A percentile compares a stretch with the other conserved stretches of the same genome.
Evolutionary conservation across 257 asterid species (phyloP).

Genomic region (Schizonepeta tenuifolia): DNA sequence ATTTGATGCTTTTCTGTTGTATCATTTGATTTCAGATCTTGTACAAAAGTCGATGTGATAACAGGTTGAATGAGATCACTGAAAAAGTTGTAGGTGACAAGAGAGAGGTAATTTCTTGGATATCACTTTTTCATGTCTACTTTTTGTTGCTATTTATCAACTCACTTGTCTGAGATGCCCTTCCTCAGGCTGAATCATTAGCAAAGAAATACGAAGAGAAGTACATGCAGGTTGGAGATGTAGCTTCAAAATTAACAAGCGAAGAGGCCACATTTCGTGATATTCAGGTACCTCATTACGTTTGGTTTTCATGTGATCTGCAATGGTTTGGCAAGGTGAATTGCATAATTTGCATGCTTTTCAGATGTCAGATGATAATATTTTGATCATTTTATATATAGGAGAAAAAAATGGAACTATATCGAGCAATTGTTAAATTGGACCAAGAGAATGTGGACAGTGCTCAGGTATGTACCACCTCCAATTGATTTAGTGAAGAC

Average conservation of each 20-base stretch:
- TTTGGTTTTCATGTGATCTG: slow-evolving; percentile 16
- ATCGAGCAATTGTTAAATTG: slow-evolving; percentile 77
- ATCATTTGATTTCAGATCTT: slow-evolving; percentile 64
- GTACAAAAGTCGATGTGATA: slow-evolving; percentile 95
- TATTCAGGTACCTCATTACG: slow-evolving; percentile 71
- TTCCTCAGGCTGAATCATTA: slow-evolving; percentile 69
- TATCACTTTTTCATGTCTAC: slow-evolving; percentile 13
- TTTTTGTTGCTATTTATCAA: slow-evolving; percentile 27
- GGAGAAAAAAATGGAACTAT: slow-evolving; percentile 96
- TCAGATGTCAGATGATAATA: slow-evolving; percentile 33
- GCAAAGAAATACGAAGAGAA: slow-evolving; percentile 94
- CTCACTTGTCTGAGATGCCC: slow-evolving; percentile 37
- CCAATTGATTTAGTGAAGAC: slow-evolving; percentile 31
- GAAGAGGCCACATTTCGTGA: slow-evolving; percentile 98
- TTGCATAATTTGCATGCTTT: slow-evolving; percentile 29
- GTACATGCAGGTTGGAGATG: slow-evolving; percentile 89
- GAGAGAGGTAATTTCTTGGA: slow-evolving; percentile 67
- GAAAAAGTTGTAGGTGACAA: slow-evolving; percentile 82
- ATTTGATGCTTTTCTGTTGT: slow-evolving; percentile 28
- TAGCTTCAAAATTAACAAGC: slow-evolving; percentile 87
- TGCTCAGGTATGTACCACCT: slow-evolving; percentile 59
- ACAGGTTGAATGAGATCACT: slow-evolving; percentile 86
- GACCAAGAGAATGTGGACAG: slow-evolving; percentile 78
- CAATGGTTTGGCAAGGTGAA: background rate
- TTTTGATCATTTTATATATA: slow-evolving; percentile 37